These are phyloP conservation scores for Spongiforma sp. DNA, from an alignment of 1,284 basidiomycete genomes.

Conservation along the genomic window DNA sequence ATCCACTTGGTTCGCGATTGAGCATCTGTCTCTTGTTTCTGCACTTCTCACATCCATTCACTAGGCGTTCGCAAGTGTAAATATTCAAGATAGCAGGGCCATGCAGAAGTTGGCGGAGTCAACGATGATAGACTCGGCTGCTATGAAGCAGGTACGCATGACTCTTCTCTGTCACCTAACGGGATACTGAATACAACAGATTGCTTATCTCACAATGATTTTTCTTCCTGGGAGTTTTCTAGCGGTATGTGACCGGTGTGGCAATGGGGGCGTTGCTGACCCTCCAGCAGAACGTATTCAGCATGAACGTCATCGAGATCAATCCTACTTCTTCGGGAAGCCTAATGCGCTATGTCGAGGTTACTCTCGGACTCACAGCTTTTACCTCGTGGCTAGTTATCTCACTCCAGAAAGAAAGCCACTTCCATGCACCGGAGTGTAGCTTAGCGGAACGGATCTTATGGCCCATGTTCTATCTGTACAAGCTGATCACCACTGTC, in stretches of 20 bases:
- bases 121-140: slow-evolving; percentile 51
- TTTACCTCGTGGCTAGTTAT: slow-evolving; percentile 54
- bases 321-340: slow-evolving; percentile 34
- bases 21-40: not conserved
- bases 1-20: slow-evolving; percentile 45
- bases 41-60: not conserved
- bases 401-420: slow-evolving; percentile 33
- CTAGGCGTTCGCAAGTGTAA: slow-evolving; percentile 56
- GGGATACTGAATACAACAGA: slow-evolving; percentile 22
- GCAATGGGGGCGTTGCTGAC: slow-evolving; percentile 3
- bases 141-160: slow-evolving; percentile 50
- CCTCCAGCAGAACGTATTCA: slow-evolving; percentile 36
- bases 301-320: slow-evolving; percentile 48
- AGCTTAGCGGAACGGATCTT: slow-evolving; percentile 7
- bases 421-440: slow-evolving; percentile 20
- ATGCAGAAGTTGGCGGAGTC: slow-evolving; percentile 52
- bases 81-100: slow-evolving; percentile 50
- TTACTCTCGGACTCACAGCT: slow-evolving; percentile 50
- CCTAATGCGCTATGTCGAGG: slow-evolving; percentile 47
- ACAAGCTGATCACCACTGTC: not conserved
- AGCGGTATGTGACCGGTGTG: slow-evolving; percentile 40
- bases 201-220: slow-evolving; percentile 39
- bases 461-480: slow-evolving; percentile 25
- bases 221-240: slow-evolving; percentile 37
- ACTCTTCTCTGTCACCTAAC: not conserved